These are phyloP conservation scores for Priceomyces fermenticarens DNA, from an alignment of 805 yeast species.

Conservation along the genomic window DNA sequence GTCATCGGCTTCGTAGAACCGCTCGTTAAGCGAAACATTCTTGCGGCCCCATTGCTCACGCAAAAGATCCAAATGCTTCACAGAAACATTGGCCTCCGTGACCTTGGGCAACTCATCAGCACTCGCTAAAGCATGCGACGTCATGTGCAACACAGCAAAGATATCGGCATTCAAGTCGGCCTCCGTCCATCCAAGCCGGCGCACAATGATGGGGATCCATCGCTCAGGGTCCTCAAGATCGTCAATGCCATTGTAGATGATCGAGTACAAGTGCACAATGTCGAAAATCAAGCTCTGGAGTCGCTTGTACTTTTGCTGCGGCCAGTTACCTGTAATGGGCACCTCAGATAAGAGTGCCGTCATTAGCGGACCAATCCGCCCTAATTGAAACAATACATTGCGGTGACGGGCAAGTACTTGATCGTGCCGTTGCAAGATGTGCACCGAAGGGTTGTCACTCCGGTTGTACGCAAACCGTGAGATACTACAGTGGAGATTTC, in stretches of 20 bases:
- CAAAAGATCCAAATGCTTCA: slow-evolving; percentile 26
- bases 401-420: slow-evolving; percentile 18
- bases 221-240: slow-evolving; percentile 21
- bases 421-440: slow-evolving; percentile 19
- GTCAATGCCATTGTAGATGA: slow-evolving; percentile 21
- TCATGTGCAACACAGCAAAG: slow-evolving; percentile 28
- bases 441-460: slow-evolving; percentile 16
- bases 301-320: slow-evolving; percentile 20
- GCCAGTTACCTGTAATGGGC: slow-evolving; percentile 31
- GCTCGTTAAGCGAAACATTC: slow-evolving; percentile 20
- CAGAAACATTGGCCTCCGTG: slow-evolving; percentile 26
- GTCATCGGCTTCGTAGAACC: slow-evolving; percentile 15
- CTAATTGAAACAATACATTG: slow-evolving; percentile 16
- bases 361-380: slow-evolving; percentile 19
- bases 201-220: slow-evolving; percentile 25
- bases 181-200: slow-evolving; percentile 30
- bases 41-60: slow-evolving; percentile 26
- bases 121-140: slow-evolving; percentile 23
- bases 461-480: slow-evolving; percentile 24
- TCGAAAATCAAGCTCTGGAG: slow-evolving; percentile 22
- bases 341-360: slow-evolving; percentile 26
- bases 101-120: slow-evolving; percentile 28
- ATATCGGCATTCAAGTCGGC: slow-evolving; percentile 24
- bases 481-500: slow-evolving; percentile 27
- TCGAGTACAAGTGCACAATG: slow-evolving; percentile 23